Evolutionary conservation across 2,329 filamentous ascomycete genomes (phyloP), one percentile per base, ranked within the genome.

Genomic region (Fusarium sp.): DNA sequence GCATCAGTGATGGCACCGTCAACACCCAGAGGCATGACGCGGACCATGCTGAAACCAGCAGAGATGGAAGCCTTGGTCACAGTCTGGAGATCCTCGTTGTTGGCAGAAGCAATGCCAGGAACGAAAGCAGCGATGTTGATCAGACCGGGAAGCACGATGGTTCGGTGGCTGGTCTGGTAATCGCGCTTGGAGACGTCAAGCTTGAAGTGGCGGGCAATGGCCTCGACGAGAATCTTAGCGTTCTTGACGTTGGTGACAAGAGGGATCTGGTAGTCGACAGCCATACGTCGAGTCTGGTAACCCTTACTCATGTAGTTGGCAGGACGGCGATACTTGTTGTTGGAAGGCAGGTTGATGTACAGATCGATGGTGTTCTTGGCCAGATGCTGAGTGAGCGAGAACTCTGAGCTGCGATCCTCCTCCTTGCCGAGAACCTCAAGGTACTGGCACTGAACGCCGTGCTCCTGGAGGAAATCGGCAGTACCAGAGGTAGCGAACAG

Each of bases 241-340:
- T 97, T 98, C 87, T 99, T 99, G 79, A 99, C 96, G 74, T 99
- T 99, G 55, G 96, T 99, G 19, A 99, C 95, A 62, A 99, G 84
- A 59, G 96, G 96, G 54, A 96, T 97, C 82, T 98, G 95, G 82
- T 97, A 89, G 80, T 97, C 96, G 40, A 99, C 96, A 34, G 96
- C 96, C 94, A 99, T 97, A 79, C 96, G 90, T 78, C 96, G 89
- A 56, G 96, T 98, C 76, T 92, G 91, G 82, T 99, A 99, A 62
- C 96, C 96, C 83, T 96, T 96, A 80, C 92, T 96, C 91, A 99
- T 96, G 82, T 98, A 99, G 84, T 94, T 99, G 74, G 96, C 96
- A 30, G 96, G 96, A 70, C 96, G 90, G 73, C 96, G 89, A 86
- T 96, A 99, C 79, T 94, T 92, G 84, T 99, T 99, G 87, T 88